Evolutionary conservation across 768 basidiomycete species (phyloP).

Genomic region (Psilocybe cubensis): DNA sequence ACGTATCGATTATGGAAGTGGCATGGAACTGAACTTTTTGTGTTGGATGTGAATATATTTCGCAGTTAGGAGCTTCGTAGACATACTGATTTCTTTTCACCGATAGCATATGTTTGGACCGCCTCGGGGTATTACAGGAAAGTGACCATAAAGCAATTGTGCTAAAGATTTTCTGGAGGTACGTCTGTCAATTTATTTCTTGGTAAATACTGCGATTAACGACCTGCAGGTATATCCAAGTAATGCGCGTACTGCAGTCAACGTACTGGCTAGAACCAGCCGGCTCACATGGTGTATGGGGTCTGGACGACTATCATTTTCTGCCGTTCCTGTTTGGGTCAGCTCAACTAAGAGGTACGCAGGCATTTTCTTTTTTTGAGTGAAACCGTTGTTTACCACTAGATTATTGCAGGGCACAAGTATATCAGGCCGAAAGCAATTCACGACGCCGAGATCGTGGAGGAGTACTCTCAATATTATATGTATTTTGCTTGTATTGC

Average conservation of each 20-base stretch:
- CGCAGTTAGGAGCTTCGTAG: constrained; percentile 29
- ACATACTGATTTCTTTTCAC: neutral
- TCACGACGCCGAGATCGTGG: constrained; percentile 88
- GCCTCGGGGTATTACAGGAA: constrained; percentile 62
- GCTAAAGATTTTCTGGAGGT: constrained; percentile 89
- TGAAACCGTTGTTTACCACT: neutral
- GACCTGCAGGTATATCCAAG: constrained; percentile 73
- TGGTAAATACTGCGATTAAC: neutral
- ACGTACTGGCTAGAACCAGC: constrained; percentile 98
- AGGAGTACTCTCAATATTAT: constrained; percentile 90
- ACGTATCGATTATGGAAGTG: constrained; percentile 98
- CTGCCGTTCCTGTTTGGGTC: constrained; percentile 89
- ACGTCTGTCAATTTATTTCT: constrained; percentile 12
- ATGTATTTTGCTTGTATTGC: constrained; percentile 97
- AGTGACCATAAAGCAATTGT: constrained; percentile 79
- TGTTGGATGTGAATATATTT: constrained; percentile 99
- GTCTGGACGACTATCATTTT: constrained; percentile 96
- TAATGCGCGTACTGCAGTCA: constrained; percentile 88
- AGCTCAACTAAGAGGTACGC: constrained; percentile 69
- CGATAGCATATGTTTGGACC: constrained; percentile 77
- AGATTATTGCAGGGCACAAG: constrained; percentile 66
- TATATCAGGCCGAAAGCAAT: constrained; percentile 92
- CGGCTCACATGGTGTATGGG: constrained; percentile 99
- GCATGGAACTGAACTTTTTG: constrained; percentile 97
- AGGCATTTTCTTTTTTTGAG: neutral